Conservation (phyloP, 2,329 filamentous ascomycete genomes). For the Ophioceras dolichostomum region DNA sequence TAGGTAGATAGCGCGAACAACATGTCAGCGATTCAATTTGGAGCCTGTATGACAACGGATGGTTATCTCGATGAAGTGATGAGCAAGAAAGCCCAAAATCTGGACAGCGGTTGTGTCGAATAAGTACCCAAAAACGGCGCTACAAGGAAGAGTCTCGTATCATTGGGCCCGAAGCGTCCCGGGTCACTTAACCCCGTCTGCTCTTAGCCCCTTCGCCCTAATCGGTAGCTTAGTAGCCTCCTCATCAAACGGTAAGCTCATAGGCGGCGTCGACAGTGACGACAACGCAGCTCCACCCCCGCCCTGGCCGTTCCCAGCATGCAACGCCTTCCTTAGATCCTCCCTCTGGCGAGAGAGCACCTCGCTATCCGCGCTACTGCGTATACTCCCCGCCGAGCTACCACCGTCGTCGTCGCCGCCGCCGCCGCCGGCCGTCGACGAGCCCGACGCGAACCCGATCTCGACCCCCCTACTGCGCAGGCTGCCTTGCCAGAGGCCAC, state of each 20-base stretch:
- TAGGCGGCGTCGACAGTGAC: constrained; percentile 7
- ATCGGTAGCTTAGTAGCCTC: constrained; percentile 33
- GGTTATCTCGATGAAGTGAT: too few relatives aligned
- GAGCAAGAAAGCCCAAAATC: too few relatives aligned
- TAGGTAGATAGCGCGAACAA: too few relatives aligned
- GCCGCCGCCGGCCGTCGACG: too few relatives aligned
- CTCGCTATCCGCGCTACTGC: constrained; percentile 32
- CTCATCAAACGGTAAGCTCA: constrained; percentile 33
- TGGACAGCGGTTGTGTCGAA: too few relatives aligned
- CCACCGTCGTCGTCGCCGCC: constrained; percentile 26
- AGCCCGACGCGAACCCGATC: constrained; percentile 5
- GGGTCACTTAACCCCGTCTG: constrained; percentile 21
- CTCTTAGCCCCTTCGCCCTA: constrained; percentile 43
- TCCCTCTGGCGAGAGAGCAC: constrained; percentile 25
- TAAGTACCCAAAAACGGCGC: too few relatives aligned
- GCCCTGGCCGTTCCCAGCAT: constrained; percentile 8
- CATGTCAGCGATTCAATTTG: too few relatives aligned
- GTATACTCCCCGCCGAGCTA: constrained; percentile 23
- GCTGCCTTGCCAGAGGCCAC: constrained; percentile 42
- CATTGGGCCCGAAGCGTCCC: too few relatives aligned
- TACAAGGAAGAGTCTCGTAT: too few relatives aligned
- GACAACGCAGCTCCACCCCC: constrained; percentile 5
- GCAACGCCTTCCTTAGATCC: constrained; percentile 24
- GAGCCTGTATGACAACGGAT: too few relatives aligned
- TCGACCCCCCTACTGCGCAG: constrained; percentile 20